These are phyloP conservation scores for Plasmodium inui DNA, from an alignment of 169 alveolate genomes.

Conservation along the genomic window DNA sequence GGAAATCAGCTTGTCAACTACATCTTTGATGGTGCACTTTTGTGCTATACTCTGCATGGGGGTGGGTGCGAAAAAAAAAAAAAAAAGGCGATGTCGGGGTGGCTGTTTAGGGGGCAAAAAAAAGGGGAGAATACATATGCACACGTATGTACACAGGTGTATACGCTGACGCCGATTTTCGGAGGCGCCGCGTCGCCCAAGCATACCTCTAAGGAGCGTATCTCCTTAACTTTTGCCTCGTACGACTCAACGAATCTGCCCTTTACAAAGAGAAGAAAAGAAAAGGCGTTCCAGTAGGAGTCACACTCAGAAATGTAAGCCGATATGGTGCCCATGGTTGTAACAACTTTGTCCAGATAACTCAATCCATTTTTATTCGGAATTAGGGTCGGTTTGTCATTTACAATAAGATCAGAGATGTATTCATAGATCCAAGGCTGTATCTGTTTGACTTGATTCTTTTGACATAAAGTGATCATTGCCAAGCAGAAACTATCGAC, in stretches of 20 bases:
- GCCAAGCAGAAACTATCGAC: conserved; percentile 79
- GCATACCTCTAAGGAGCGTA: conserved; percentile 61
- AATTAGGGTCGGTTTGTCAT: conserved; percentile 52
- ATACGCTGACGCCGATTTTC: background rate
- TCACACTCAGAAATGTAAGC: conserved; percentile 40
- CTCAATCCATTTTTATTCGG: conserved; percentile 26
- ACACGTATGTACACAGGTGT: background rate
- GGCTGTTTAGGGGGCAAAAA: background rate
- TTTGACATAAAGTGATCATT: conserved; percentile 73
- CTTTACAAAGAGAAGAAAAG: conserved; percentile 56
- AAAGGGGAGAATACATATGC: background rate
- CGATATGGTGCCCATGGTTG: conserved; percentile 75
- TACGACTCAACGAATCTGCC: conserved; percentile 47
- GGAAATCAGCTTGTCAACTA: conserved; percentile 20
- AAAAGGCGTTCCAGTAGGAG: conserved; percentile 59
- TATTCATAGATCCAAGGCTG: conserved; percentile 49
- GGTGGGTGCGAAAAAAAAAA: background rate
- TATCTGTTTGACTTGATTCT: conserved; percentile 68
- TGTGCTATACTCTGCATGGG: conserved; percentile 57
- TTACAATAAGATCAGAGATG: conserved; percentile 49
- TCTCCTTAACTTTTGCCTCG: conserved; percentile 63
- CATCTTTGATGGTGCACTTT: conserved; percentile 24
- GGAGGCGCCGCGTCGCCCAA: background rate
- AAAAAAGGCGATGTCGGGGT: conserved; percentile 4
- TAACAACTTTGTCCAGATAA: conserved; percentile 74